Conservation (phyloP, 2,329 filamentous ascomycete genomes). For the Bipolaris victoriae region DNA sequence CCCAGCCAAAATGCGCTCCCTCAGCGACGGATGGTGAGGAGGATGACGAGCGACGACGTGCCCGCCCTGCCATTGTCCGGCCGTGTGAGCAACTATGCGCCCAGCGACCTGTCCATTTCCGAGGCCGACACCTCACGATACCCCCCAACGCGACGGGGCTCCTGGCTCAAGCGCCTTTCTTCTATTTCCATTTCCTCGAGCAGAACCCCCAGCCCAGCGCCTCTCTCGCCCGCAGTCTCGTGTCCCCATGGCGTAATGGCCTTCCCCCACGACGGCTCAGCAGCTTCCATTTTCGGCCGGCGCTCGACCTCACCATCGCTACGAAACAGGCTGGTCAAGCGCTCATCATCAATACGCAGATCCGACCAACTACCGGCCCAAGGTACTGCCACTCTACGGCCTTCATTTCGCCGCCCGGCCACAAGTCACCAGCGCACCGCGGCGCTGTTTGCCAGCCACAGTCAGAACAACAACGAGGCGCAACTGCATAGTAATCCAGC, state of each 20-base stretch:
- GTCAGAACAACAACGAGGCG: background rate
- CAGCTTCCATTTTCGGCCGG: constrained; percentile 65
- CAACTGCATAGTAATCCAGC: constrained; percentile 38
- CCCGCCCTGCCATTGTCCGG: constrained; percentile 25
- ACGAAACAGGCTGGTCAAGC: constrained; percentile 81
- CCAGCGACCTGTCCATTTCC: constrained; percentile 32
- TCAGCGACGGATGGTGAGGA: constrained; percentile 40
- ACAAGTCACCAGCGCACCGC: constrained; percentile 80
- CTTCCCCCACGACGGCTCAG: constrained; percentile 60
- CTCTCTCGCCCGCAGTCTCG: constrained; percentile 68
- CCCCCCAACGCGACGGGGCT: constrained; percentile 54
- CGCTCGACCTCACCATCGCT: constrained; percentile 52
- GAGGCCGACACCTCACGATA: constrained; percentile 33
- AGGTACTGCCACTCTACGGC: constrained; percentile 66
- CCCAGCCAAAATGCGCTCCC: constrained; percentile 40
- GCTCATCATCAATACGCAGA: constrained; percentile 64
- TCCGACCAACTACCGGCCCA: constrained; percentile 54
- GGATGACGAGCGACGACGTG: constrained; percentile 41
- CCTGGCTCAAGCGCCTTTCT: constrained; percentile 76
- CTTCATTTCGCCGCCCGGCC: constrained; percentile 72
- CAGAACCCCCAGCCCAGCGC: constrained; percentile 67
- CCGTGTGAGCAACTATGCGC: constrained; percentile 27
- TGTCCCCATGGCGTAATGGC: constrained; percentile 65
- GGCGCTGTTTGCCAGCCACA: constrained; percentile 64
- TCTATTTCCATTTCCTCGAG: constrained; percentile 69